Percentiles rank a stretch among this genome's conserved stretches.
phyloP scores from a whole-genome alignment of 345 rosid genomes.

The Citropsis articulata region DNA sequence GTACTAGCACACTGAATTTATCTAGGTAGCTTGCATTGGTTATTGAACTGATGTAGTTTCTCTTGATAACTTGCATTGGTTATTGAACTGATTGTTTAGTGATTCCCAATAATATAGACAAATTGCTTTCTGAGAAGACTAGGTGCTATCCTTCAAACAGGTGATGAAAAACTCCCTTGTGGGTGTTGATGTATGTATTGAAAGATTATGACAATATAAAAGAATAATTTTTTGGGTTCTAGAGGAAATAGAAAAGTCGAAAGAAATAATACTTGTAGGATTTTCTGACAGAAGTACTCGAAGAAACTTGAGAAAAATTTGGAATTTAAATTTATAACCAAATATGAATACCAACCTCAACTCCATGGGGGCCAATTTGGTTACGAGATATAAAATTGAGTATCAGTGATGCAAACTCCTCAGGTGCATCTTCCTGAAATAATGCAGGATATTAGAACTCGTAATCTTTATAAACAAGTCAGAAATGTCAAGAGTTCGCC shows the following conservation, averaged over 20 bases:
- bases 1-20: not conserved
- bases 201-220: not conserved
- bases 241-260: not conserved
- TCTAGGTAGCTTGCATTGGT: no score
- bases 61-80: not conserved
- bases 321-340: not conserved
- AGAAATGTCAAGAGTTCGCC: not conserved
- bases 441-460: not conserved
- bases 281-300: not conserved
- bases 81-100: not conserved
- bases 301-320: not conserved
- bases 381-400: conserved; percentile 74
- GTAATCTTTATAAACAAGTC: not conserved
- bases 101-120: not conserved
- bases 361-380: conserved; percentile 76
- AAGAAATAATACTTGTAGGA: not conserved
- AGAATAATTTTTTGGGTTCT: not conserved
- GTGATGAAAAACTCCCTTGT: not conserved
- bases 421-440: conserved; percentile 86
- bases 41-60: not conserved
- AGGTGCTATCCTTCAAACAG: not conserved
- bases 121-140: not conserved
- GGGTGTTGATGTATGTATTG: not conserved
- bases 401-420: conserved; percentile 71
- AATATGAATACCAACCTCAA: conserved; percentile 55